phyloP scores from a whole-genome alignment of 371 early-diverging fungal genomes.

The Mortierella sp. region DNA sequence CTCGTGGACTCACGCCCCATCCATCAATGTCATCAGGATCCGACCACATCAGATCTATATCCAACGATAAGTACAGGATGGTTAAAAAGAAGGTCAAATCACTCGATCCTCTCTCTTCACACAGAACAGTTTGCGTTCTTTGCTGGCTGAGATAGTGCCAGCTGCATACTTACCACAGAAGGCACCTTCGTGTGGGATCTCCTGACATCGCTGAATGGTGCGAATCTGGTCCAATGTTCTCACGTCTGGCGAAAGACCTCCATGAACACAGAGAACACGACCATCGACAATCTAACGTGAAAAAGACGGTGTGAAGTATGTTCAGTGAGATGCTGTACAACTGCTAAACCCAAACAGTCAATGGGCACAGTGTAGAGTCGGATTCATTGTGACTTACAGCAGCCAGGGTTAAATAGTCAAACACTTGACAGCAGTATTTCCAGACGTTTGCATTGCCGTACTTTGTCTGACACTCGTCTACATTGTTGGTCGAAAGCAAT shows the following conservation, averaged over 20 bases:
- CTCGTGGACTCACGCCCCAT: slow-evolving; percentile 98
- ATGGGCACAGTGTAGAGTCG: no score
- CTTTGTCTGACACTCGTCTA: slow-evolving; percentile 96
- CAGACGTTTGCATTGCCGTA: slow-evolving; percentile 99
- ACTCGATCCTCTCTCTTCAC: background rate
- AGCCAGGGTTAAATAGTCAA: slow-evolving; percentile 98
- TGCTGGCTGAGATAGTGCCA: no score
- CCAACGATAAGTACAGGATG: background rate
- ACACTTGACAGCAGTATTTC: slow-evolving; percentile 99
- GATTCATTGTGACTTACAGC: no score
- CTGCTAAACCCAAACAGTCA: no score
- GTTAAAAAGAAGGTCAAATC: background rate
- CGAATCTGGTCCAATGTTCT: slow-evolving; percentile 98
- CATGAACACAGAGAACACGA: slow-evolving; percentile 97
- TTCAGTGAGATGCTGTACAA: no score
- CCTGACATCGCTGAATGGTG: slow-evolving; percentile 96
- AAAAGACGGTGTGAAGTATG: no score
- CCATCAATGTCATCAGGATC: slow-evolving; percentile 99
- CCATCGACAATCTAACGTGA: slow-evolving; percentile 82
- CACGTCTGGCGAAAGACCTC: slow-evolving; percentile 98
- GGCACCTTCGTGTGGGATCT: slow-evolving; percentile 99
- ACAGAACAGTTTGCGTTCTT: no score
- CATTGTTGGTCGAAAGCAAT: background rate
- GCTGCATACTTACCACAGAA: slow-evolving; percentile 94
- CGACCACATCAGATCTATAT: slow-evolving; percentile 96